These are phyloP conservation scores for Leccinum uliginosum DNA, from an alignment of 768 basidiomycete species.

Conservation along the genomic window DNA sequence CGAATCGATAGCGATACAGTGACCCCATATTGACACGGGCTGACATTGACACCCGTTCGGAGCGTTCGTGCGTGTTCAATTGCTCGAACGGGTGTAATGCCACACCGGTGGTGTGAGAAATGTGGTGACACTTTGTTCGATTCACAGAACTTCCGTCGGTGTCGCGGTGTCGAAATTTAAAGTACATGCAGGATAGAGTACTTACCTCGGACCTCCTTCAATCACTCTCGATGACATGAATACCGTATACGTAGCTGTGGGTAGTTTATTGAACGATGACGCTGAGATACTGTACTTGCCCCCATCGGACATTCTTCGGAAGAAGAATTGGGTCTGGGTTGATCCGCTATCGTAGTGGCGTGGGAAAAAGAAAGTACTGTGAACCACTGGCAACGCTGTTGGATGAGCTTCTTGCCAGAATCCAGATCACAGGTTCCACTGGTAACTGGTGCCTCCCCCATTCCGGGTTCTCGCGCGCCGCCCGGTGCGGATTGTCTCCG, in stretches of 20 bases:
- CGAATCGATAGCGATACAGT: neutral
- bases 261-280: neutral
- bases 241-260: neutral
- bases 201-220: neutral
- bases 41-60: neutral
- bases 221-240: neutral
- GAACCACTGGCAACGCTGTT: too few relatives aligned
- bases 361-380: neutral
- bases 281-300: neutral
- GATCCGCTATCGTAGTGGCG: neutral
- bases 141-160: neutral
- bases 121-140: neutral
- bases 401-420: neutral
- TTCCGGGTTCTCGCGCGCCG: constrained; percentile 4
- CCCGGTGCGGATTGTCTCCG: constrained; percentile 5
- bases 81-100: neutral
- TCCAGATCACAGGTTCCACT: neutral
- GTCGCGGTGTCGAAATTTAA: neutral
- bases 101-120: neutral
- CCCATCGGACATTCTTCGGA: neutral
- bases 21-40: neutral
- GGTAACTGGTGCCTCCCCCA: neutral
- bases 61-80: neutral
- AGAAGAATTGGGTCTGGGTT: neutral
- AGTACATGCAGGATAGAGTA: neutral